Evolutionary conservation across 78 protist species (phyloP), one percentile per base, ranked within the genome.

Genomic region (Acrasis kona): DNA sequence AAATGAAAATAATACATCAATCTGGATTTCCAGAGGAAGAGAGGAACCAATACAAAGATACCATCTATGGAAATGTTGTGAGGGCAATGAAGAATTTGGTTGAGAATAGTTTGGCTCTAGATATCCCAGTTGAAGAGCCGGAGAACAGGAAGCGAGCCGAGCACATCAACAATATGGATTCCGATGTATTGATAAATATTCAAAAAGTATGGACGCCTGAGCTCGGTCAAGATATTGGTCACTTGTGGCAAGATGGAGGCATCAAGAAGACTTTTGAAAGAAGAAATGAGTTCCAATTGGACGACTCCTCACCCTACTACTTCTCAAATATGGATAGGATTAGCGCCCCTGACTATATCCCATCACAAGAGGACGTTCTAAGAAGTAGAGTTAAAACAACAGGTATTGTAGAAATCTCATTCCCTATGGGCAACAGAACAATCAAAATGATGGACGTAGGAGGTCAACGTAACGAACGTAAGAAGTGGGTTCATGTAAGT

Each of bases 401-500:
- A 19, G 98, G 98, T 19, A 91, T 95, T 31, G 79, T 83, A 32
- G 94, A 91, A 85, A 84, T 83, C 31, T 67, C 65, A 41, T 95
- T 92, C 57, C 28, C 10, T 10, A 74, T 87, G 57, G 72, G 79
- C 0, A 77, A 57, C 71, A 10, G 36, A 31, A 41, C n/a, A 41
- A 91, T 83, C 85, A 84, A 91, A 50, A 74, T 95, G 89, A 83
- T 89, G 10, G 98, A 95, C 50, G 95, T 95, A 6, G 98, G 96
- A 38, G 98, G 98, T 28, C 98, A 94, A 78, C 82, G 96, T 32
- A 75, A 78, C 40, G 95, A 92, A 83, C 66, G 98, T n/a, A 39
- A 74, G 39, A 95, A 92, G 85, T 95, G 98, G 98, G 90, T 95
- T 79, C 95, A 95, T 79, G 82, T 87, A n/a, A n/a, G n/a, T n/a